Percentiles rank a stretch among this genome's conserved stretches.
These are phyloP conservation scores for Corymbia citriodora DNA, from an alignment of 441 rosid genomes.

Conservation along the genomic window DNA sequence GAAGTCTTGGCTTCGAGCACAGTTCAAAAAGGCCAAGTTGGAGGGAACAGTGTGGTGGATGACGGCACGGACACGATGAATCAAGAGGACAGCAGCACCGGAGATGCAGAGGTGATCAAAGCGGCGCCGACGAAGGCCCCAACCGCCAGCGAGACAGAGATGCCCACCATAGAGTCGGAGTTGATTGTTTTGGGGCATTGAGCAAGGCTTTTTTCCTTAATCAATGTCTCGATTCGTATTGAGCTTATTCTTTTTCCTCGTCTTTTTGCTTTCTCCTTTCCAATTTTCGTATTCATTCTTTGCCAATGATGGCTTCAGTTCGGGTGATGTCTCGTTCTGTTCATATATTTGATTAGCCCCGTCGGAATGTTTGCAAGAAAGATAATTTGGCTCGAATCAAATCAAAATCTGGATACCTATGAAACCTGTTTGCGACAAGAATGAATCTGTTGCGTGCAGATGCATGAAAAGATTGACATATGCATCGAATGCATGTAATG, in stretches of 20 bases:
- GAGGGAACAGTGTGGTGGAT: neutral
- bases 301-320: neutral
- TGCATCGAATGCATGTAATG: neutral
- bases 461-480: neutral
- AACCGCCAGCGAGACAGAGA: neutral
- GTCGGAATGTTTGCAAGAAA: neutral
- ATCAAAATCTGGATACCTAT: neutral
- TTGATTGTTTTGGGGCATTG: neutral
- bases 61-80: neutral
- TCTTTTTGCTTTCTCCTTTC: neutral
- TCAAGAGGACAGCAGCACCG: neutral
- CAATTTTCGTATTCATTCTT: neutral
- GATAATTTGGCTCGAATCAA: neutral
- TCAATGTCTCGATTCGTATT: neutral
- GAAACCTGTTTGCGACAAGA: neutral
- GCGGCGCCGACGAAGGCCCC: neutral
- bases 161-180: neutral
- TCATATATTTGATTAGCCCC: neutral
- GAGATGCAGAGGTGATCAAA: neutral
- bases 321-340: neutral
- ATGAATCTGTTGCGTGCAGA: neutral
- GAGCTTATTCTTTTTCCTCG: neutral
- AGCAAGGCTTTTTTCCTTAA: neutral
- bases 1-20: neutral
- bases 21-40: neutral